These are phyloP conservation scores for Blumeriella jaapii DNA, from an alignment of 2,329 filamentous ascomycete species.

Conservation along the genomic window DNA sequence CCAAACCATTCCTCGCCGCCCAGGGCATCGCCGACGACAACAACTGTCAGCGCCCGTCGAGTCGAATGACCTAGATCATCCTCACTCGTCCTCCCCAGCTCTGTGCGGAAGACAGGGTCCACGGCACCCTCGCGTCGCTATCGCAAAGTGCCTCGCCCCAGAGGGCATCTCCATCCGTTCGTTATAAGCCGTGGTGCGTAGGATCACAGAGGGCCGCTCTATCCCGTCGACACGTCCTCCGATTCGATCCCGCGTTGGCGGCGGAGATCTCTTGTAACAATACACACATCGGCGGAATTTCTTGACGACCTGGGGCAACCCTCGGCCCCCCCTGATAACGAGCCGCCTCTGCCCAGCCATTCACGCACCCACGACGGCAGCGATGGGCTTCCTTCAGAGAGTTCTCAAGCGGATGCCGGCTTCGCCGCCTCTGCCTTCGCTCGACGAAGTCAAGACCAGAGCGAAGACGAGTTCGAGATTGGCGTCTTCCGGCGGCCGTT, in stretches of 20 bases:
- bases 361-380: constrained; percentile 8
- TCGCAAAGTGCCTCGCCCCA: constrained; percentile 18
- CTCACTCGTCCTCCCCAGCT: constrained; percentile 14
- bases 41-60: constrained; percentile 13
- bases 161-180: constrained; percentile 26
- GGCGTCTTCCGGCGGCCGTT: constrained; percentile 75
- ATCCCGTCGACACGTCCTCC: constrained; percentile 10
- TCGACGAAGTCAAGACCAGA: constrained; percentile 34
- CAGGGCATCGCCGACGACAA: constrained; percentile 12
- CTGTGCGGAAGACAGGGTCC: constrained; percentile 14
- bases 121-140: constrained; percentile 22
- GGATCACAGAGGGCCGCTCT: constrained; percentile 15
- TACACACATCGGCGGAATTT: constrained; percentile 7
- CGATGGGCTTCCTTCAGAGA: constrained; percentile 42
- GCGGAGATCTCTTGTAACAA: constrained; percentile 21
- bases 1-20: no score
- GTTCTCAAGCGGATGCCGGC: constrained; percentile 40
- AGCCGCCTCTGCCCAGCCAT: constrained; percentile 17
- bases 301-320: constrained; percentile 12
- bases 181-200: constrained; percentile 19
- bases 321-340: constrained; percentile 18
- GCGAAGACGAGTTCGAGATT: constrained; percentile 40
- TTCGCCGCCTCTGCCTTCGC: constrained; percentile 31
- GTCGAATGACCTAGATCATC: constrained; percentile 18
- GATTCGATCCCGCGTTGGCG: constrained; percentile 19